Percentiles rank a stretch among this genome's conserved stretches.
phyloP scores from a whole-genome alignment of 441 rosid genomes.

The Erodium trifolium region DNA sequence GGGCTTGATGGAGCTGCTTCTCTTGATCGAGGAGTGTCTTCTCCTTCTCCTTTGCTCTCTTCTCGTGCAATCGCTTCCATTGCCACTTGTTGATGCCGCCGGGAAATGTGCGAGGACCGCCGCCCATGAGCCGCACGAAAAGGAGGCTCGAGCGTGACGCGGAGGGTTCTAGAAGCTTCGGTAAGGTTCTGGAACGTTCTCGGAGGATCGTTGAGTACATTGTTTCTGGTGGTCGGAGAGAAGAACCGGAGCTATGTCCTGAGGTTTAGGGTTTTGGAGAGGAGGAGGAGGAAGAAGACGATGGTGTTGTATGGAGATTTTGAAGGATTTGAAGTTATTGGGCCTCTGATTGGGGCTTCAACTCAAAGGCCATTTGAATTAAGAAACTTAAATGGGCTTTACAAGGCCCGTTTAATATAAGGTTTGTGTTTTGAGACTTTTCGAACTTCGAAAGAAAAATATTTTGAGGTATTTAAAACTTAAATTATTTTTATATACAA shows the following conservation, averaged over 20 bases:
- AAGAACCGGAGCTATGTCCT: neutral
- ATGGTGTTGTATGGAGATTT: neutral
- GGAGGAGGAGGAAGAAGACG: neutral
- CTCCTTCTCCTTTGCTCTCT: constrained; percentile 81
- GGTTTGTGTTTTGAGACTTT: too few relatives aligned
- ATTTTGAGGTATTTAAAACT: too few relatives aligned
- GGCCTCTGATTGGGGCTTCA: neutral
- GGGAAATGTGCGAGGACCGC: constrained; percentile 91
- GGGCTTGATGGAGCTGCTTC: constrained; percentile 78
- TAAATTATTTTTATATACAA: too few relatives aligned
- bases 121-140: constrained; percentile 69
- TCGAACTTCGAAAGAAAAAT: too few relatives aligned
- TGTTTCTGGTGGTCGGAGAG: constrained; percentile 15
- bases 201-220: constrained; percentile 42
- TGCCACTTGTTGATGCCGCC: constrained; percentile 97
- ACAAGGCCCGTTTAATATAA: neutral
- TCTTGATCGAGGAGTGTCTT: constrained; percentile 76
- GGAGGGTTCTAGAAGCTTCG: constrained; percentile 19
- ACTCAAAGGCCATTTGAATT: neutral
- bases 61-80: constrained; percentile 97
- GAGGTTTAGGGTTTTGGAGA: constrained; percentile 23
- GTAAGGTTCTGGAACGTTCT: constrained; percentile 27
- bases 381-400: neutral
- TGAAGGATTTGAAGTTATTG: neutral
- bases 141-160: constrained; percentile 19